Base-by-base conservation (phyloP, 352 stramenopile genomes). In the Peronospora belbahrii region DNA sequence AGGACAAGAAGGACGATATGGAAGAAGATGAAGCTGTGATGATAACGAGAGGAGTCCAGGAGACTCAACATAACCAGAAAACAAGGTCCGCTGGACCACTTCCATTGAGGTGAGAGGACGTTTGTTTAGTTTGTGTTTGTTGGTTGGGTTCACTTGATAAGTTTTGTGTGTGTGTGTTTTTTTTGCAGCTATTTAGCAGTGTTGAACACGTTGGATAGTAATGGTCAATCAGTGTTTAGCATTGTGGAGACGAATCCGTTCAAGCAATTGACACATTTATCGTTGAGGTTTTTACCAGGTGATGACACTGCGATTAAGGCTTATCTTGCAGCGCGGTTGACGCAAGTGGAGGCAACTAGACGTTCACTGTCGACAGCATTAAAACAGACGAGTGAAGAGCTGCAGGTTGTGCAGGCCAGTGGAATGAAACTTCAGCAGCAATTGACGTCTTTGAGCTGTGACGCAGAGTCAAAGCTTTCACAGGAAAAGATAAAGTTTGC, bases 241-340 rank as follows among this genome's bases (percentile, higher is more conserved):
- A 88, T 97, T 33, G 85, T 97, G 31, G 92, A 97, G 68, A 94
- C 89, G 15, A 97, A 97, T 42, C 76, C 59, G 17, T 97, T 97
- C 73, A 97, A 97, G 69, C 82, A 97, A 54, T 54, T 97, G 47
- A 97, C 86, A 37, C 92, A 97, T 48, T 61, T 97, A 10, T 95
- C 82, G 30, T 65, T 97, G 11, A 59, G 70, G 31, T 96, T 97
- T 48, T 61, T 66, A 18, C 71, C 83, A 2, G 88, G 86, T 18
- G 78, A 96, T 42, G 91, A 97, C 56, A 65, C 68, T 1, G 65
- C 72, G 3, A 87, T 97, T 53, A 97, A 97, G 52, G 54, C 76
- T 25, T 97, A 97, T 55, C 59, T 97, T 13, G 89, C 91, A 3
- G 72, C 82, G 13, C 59, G 92, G 1, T 70, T 97, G 24, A 70